phyloP scores from a whole-genome alignment of 2,329 filamentous ascomycete species.

The Grosmannia serpens region DNA sequence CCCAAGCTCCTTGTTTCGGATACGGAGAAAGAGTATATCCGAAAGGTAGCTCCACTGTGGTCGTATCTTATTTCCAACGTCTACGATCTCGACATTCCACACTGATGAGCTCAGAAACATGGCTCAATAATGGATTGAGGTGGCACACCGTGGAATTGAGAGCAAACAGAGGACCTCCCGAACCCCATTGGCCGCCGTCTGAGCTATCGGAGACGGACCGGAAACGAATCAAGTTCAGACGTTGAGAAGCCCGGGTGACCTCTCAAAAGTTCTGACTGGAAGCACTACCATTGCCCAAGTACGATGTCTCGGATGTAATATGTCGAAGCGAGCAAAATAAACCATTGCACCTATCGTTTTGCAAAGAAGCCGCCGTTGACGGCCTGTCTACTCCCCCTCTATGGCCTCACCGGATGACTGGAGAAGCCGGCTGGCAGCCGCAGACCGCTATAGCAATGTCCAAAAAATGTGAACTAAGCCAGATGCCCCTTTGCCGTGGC shows the following conservation, averaged over 20 bases:
- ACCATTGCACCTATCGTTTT: not conserved
- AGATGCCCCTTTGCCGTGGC: not conserved
- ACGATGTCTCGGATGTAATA: not conserved
- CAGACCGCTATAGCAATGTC: conserved; percentile 51
- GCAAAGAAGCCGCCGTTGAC: not conserved
- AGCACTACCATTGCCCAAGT: not conserved
- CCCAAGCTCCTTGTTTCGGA: not conserved
- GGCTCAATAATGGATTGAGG: too few species aligned
- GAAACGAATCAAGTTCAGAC: too few species aligned
- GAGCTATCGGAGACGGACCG: too few species aligned
- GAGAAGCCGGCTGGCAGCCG: conserved; percentile 41
- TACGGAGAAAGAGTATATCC: not conserved
- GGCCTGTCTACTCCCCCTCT: not conserved
- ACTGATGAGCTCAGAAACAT: too few species aligned
- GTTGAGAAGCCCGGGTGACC: too few species aligned
- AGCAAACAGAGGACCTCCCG: too few species aligned
- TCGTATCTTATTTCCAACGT: not conserved
- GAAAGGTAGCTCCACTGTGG: not conserved
- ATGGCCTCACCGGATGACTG: conserved; percentile 24
- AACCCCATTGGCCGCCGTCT: not conserved
- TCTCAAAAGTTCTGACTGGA: not conserved
- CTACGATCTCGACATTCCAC: not conserved
- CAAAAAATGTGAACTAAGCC: conserved; percentile 38
- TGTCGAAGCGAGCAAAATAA: not conserved
- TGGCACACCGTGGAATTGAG: too few species aligned